A percentile compares a stretch with the other conserved stretches of the same genome.
Evolutionary conservation across 306 rosid genomes (phyloP).

Genomic region (Begonia masoniana): DNA sequence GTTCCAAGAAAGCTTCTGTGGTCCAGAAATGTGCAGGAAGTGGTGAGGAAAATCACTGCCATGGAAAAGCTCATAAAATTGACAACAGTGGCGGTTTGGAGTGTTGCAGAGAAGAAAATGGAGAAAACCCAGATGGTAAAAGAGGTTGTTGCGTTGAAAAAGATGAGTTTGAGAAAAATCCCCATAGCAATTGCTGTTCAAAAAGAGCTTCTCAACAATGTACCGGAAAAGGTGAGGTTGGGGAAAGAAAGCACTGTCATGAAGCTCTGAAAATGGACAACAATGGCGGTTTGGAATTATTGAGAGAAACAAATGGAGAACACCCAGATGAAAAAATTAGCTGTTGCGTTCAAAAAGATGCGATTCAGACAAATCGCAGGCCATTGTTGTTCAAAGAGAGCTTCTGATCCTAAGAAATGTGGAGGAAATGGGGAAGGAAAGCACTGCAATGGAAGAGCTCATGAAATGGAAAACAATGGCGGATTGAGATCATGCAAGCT

Average conservation of each 20-base stretch:
- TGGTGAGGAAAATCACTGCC: conserved; percentile 24
- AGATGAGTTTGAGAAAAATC: background rate
- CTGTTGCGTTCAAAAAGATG: no score
- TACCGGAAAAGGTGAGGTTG: background rate
- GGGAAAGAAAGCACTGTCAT: conserved; percentile 23
- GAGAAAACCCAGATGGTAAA: no score
- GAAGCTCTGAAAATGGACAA: conserved; percentile 13
- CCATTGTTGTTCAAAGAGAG: conserved; percentile 10
- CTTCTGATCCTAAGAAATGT: background rate
- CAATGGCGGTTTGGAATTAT: conserved; percentile 11
- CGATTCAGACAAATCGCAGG: conserved; percentile 14
- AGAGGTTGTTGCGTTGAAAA: conserved; percentile 1
- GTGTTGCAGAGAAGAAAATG: conserved; percentile 5
- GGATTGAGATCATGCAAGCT: background rate
- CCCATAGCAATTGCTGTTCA: background rate
- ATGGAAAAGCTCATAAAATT: conserved; percentile 12
- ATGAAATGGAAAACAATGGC: no score
- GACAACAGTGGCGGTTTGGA: conserved; percentile 16
- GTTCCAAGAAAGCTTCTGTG: background rate
- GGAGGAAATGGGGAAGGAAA: no score
- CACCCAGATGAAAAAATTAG: no score
- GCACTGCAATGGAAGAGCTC: no score
- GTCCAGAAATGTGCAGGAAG: conserved; percentile 3
- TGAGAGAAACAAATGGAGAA: no score
- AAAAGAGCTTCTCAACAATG: background rate